Percentiles rank a stretch among this genome's conserved stretches.
Conservation (phyloP, 129 eudicot genomes). For the Heracleum sosnowskyi region DNA sequence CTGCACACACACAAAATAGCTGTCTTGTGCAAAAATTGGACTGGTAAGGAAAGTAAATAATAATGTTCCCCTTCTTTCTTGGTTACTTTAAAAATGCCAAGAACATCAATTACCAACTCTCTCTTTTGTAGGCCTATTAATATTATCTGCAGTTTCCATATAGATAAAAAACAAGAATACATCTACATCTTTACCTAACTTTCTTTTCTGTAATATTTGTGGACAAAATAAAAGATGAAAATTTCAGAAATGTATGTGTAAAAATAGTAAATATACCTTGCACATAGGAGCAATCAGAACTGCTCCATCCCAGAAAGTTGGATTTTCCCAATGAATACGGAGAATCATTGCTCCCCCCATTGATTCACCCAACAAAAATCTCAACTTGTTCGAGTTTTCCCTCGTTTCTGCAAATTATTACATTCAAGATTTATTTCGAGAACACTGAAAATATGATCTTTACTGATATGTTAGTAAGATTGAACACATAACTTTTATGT, state of each 20-base stretch:
- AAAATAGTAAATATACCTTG: constrained; percentile 3
- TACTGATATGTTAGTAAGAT: background rate
- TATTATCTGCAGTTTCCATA: background rate
- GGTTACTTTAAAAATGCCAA: background rate
- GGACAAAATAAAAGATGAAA: background rate
- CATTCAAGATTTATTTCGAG: background rate
- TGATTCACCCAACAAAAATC: constrained; percentile 51
- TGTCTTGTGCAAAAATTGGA: background rate
- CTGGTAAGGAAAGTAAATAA: background rate
- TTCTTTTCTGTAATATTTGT: background rate
- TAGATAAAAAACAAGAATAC: background rate
- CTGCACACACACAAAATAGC: background rate
- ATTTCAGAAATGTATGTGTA: background rate
- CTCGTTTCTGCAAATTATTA: constrained; percentile 11
- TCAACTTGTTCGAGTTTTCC: constrained; percentile 21
- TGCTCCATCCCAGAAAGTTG: constrained; percentile 51
- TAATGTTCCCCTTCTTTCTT: background rate
- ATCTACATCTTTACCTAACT: constrained; percentile 2
- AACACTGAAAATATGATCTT: background rate
- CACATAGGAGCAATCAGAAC: constrained; percentile 43
- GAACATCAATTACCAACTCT: constrained; percentile 2
- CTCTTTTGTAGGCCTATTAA: background rate
- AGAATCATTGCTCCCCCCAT: constrained; percentile 69
- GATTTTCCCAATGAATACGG: constrained; percentile 37
- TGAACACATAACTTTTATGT: no score